These are phyloP conservation scores for Acmispon strigosus DNA, from an alignment of 306 rosid species.

Conservation along the genomic window DNA sequence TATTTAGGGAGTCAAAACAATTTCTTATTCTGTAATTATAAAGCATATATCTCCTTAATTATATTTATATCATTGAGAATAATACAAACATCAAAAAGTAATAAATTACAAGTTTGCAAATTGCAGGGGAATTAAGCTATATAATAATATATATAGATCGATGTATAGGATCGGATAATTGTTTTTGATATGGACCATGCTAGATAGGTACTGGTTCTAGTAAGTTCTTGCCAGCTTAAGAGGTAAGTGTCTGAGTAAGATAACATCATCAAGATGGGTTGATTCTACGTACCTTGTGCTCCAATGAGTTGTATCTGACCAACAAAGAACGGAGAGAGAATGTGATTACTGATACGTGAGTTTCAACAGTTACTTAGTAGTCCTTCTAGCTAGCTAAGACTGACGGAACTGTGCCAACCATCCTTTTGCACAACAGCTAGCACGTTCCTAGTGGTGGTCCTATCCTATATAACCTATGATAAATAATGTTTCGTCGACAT, in stretches of 20 bases:
- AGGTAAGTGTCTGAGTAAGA: conserved; percentile 4
- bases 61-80: no score
- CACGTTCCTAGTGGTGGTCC: conserved; percentile 6
- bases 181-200: conserved; percentile 35
- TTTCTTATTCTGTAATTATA: neutral
- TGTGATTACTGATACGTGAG: neutral
- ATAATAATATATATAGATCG: no score
- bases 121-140: no score
- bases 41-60: neutral
- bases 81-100: no score
- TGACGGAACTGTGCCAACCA: conserved; percentile 21
- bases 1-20: no score
- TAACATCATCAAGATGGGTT: neutral
- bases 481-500: no score
- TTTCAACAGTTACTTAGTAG: neutral
- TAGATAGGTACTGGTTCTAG: neutral
- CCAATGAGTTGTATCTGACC: conserved; percentile 36
- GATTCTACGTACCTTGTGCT: conserved; percentile 18
- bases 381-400: neutral
- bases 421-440: neutral
- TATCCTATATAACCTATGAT: neutral
- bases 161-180: no score
- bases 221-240: conserved; percentile 26
- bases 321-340: conserved; percentile 26
- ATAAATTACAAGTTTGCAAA: no score